Percentiles rank a stretch among this genome's conserved stretches.
phyloP scores from a whole-genome alignment of 2,329 filamentous ascomycete species.

The Aspergillus melleus region DNA sequence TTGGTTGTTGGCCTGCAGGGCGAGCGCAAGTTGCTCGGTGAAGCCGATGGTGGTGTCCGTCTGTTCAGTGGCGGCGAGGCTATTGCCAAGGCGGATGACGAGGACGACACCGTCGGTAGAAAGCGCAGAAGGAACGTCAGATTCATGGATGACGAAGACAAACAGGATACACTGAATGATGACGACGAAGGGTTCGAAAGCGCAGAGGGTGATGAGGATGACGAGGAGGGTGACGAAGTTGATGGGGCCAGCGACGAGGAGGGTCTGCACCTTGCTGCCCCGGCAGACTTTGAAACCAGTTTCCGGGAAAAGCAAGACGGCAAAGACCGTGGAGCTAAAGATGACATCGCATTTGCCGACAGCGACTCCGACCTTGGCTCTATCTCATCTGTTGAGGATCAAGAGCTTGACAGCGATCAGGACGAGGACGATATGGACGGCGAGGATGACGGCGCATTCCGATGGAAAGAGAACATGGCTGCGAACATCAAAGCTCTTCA shows the following conservation, averaged over 20 bases:
- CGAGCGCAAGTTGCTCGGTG: constrained; percentile 76
- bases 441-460: constrained; percentile 70
- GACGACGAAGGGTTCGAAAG: constrained; percentile 57
- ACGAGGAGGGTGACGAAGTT: constrained; percentile 45
- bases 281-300: constrained; percentile 45
- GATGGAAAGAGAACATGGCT: constrained; percentile 87
- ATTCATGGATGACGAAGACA: constrained; percentile 51
- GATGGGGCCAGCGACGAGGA: constrained; percentile 39
- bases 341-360: constrained; percentile 87
- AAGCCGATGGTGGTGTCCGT: constrained; percentile 78
- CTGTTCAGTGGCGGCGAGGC: constrained; percentile 78
- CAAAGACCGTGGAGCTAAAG: constrained; percentile 58
- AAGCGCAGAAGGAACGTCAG: constrained; percentile 55
- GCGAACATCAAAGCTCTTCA: constrained; percentile 73
- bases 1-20: constrained; percentile 87
- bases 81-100: constrained; percentile 57
- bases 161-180: constrained; percentile 56
- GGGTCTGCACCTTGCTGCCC: constrained; percentile 39
- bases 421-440: constrained; percentile 54
- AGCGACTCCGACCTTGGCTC: constrained; percentile 96
- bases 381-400: constrained; percentile 65
- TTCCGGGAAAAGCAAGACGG: constrained; percentile 51
- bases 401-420: constrained; percentile 53
- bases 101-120: constrained; percentile 59
- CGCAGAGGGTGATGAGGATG: constrained; percentile 52